Conservation (phyloP, 1,139 yeast species). For the Yamadazyma triangularis region DNA sequence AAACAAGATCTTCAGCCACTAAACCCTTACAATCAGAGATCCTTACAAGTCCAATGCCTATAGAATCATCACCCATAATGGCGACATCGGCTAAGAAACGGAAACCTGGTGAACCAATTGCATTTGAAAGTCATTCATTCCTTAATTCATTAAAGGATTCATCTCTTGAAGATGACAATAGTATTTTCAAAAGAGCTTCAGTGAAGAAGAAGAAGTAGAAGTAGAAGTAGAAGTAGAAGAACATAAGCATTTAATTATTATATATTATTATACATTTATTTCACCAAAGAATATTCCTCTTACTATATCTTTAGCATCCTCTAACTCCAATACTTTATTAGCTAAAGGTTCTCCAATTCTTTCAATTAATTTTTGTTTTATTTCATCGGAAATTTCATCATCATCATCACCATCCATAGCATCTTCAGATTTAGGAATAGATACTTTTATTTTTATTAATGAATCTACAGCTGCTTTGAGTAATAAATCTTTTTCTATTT, state of each 20-base stretch:
- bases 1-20: background rate
- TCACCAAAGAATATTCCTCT: conserved; percentile 82
- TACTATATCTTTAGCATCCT: conserved; percentile 53
- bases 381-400: conserved; percentile 40
- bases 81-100: conserved; percentile 6
- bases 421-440: conserved; percentile 21
- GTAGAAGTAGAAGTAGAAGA: background rate
- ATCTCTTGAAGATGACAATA: conserved; percentile 9
- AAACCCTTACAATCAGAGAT: background rate
- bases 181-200: conserved; percentile 4
- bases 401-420: conserved; percentile 28
- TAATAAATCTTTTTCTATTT: conserved; percentile 43
- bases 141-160: conserved; percentile 22
- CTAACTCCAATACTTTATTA: conserved; percentile 42
- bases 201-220: background rate
- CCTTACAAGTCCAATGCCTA: conserved; percentile 4
- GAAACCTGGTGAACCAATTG: conserved; percentile 35
- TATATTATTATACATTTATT: conserved; percentile 17
- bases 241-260: background rate
- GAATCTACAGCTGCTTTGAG: conserved; percentile 52
- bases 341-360: conserved; percentile 64
- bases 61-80: conserved; percentile 17
- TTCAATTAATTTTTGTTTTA: conserved; percentile 42
- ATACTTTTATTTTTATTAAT: conserved; percentile 41
- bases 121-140: conserved; percentile 29